phyloP scores from a whole-genome alignment of 169 alveolate species.

The Plasmodium gaboni region DNA sequence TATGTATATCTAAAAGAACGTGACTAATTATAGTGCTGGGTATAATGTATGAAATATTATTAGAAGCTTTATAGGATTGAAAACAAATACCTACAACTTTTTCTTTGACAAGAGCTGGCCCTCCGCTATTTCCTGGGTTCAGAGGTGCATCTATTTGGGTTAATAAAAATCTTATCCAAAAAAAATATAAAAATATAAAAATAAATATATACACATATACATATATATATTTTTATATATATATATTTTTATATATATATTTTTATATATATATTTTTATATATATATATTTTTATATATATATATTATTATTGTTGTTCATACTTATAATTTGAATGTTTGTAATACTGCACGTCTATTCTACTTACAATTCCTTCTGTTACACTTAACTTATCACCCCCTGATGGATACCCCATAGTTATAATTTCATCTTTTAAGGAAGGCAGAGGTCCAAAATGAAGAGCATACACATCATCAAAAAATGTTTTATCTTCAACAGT shows the following conservation, averaged over 20 bases:
- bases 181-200: not conserved
- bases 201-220: not conserved
- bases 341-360: constrained; percentile 87
- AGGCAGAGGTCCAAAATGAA: constrained; percentile 88
- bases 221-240: not conserved
- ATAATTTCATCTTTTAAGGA: constrained; percentile 87
- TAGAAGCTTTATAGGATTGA: constrained; percentile 89
- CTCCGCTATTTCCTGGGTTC: constrained; percentile 92
- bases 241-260: not conserved
- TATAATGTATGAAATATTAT: constrained; percentile 87
- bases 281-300: not conserved
- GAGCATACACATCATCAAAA: constrained; percentile 83
- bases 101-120: constrained; percentile 89
- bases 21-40: constrained; percentile 85
- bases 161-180: constrained; percentile 81
- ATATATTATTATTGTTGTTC: not conserved
- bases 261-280: not conserved
- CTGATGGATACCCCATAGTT: constrained; percentile 92
- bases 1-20: constrained; percentile 80
- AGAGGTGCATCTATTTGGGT: constrained; percentile 93
- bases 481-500: constrained; percentile 85
- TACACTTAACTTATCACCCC: constrained; percentile 91
- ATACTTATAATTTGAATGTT: constrained; percentile 79
- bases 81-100: constrained; percentile 90
- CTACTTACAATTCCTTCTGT: constrained; percentile 92